Evolutionary conservation across 345 rosid species (phyloP).

Genomic region (Anastatica hierochuntica): DNA sequence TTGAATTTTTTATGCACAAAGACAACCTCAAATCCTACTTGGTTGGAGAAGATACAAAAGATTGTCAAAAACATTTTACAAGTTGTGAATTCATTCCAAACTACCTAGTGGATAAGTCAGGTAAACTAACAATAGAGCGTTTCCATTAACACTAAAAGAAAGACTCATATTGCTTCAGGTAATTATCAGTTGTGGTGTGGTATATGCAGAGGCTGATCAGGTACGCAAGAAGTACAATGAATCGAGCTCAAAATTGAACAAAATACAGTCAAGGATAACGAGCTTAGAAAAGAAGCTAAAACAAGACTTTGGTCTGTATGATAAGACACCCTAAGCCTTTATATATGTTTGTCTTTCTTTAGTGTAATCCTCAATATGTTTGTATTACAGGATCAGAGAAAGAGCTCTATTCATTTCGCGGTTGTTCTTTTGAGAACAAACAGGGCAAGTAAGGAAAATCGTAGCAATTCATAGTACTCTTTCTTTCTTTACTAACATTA

Average conservation of each 20-base stretch:
- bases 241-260: constrained; percentile 58
- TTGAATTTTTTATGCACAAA: constrained; percentile 27
- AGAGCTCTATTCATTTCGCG: constrained; percentile 83
- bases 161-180: not conserved
- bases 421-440: constrained; percentile 77
- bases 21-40: constrained; percentile 43
- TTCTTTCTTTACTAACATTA: not conserved
- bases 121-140: constrained; percentile 25
- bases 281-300: constrained; percentile 67
- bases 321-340: constrained; percentile 9
- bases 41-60: constrained; percentile 77
- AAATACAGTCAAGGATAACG: constrained; percentile 77
- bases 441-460: constrained; percentile 59
- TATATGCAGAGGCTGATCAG: constrained; percentile 59
- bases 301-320: constrained; percentile 75
- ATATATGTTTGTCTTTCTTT: constrained; percentile 11
- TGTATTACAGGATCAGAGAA: constrained; percentile 62
- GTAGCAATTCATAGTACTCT: not conserved
- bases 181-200: constrained; percentile 16
- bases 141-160: not conserved
- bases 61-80: constrained; percentile 47
- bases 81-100: constrained; percentile 65
- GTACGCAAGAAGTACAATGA: constrained; percentile 79
- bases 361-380: constrained; percentile 13
- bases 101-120: constrained; percentile 63